phyloP scores from a whole-genome alignment of 768 basidiomycete species.

The Plicaturopsis crispa region DNA sequence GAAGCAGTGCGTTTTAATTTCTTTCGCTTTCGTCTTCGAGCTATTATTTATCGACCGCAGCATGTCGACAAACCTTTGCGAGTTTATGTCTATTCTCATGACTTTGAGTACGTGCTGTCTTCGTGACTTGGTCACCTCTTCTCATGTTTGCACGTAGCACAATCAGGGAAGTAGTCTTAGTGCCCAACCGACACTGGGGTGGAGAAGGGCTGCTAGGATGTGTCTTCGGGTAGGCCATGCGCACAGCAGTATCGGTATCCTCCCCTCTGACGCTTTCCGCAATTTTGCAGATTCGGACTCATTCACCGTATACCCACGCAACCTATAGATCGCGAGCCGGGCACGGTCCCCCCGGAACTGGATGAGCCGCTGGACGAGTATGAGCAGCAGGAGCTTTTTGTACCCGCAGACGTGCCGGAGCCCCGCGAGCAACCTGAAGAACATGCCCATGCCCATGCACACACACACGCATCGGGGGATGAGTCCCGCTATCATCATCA shows the following conservation, averaged over 20 bases:
- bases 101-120: conserved; percentile 73
- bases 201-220: conserved; percentile 94
- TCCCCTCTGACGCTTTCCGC: conserved; percentile 5
- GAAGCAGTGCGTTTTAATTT: conserved; percentile 60
- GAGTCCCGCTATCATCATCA: not conserved
- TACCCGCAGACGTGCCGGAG: conserved; percentile 48
- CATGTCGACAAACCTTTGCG: conserved; percentile 91
- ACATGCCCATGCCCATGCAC: conserved; percentile 5
- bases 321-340: conserved; percentile 48
- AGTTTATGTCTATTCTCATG: conserved; percentile 94
- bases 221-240: conserved; percentile 94
- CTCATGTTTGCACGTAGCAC: conserved; percentile 45
- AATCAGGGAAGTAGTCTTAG: conserved; percentile 85
- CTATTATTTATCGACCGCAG: conserved; percentile 28
- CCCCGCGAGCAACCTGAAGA: conserved; percentile 17
- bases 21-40: not conserved
- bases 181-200: conserved; percentile 96
- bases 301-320: conserved; percentile 90
- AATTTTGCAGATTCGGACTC: conserved; percentile 64
- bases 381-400: conserved; percentile 62
- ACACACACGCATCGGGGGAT: not conserved
- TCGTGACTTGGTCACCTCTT: conserved; percentile 4
- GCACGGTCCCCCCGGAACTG: conserved; percentile 49
- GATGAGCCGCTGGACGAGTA: conserved; percentile 40
- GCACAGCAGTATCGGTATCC: no score